Conservation (phyloP, 176 grass and related monocot species). For the Carex parvula region DNA sequence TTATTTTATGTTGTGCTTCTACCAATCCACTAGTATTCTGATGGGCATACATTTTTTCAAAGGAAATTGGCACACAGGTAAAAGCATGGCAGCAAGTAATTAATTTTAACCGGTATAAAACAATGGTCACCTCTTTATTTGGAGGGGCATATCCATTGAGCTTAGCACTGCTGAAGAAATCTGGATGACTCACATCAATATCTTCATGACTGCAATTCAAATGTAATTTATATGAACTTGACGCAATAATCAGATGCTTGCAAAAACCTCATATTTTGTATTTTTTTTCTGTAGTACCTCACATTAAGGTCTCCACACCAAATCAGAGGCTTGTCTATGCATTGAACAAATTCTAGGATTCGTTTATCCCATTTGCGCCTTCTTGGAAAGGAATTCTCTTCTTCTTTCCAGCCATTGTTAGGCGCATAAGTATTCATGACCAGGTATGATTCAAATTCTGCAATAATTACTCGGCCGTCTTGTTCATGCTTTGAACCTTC, state of each 20-base stretch:
- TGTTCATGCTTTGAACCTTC: constrained; percentile 77
- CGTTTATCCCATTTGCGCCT: constrained; percentile 96
- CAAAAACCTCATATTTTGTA: neutral
- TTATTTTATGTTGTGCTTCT: neutral
- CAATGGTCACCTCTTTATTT: constrained; percentile 65
- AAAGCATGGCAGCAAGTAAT: neutral
- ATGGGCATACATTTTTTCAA: neutral
- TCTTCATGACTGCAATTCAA: constrained; percentile 72
- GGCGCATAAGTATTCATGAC: constrained; percentile 90
- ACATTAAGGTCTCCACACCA: constrained; percentile 95
- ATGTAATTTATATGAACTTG: constrained; percentile 22
- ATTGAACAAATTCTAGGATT: constrained; percentile 86
- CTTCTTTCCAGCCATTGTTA: constrained; percentile 99
- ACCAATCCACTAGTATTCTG: neutral
- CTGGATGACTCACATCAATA: constrained; percentile 91
- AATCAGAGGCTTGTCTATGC: constrained; percentile 71
- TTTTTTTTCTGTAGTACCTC: constrained; percentile 50
- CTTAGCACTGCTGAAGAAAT: constrained; percentile 91
- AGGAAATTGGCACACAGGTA: constrained; percentile 2
- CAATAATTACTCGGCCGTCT: constrained; percentile 88
- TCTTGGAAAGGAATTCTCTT: constrained; percentile 91
- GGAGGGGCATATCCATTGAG: constrained; percentile 85
- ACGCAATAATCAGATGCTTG: neutral
- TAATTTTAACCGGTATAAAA: constrained; percentile 3
- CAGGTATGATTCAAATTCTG: constrained; percentile 84